These are phyloP conservation scores for Amniculicola lignicola DNA, from an alignment of 495 filamentous ascomycete species.

Conservation along the genomic window DNA sequence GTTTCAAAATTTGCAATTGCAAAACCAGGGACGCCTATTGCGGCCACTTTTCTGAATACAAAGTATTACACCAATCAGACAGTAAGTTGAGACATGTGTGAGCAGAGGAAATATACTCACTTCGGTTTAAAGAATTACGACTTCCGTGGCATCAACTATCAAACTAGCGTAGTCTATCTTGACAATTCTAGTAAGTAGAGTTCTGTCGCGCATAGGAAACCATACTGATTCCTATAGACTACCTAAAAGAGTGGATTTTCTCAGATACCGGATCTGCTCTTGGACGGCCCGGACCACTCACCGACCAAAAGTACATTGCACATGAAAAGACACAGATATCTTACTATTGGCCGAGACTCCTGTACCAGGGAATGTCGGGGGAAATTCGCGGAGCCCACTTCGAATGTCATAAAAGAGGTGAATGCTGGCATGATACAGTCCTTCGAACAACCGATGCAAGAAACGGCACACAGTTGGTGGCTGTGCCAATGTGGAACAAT, in stretches of 20 bases:
- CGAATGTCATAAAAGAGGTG: constrained; percentile 7
- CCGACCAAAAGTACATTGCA: constrained; percentile 17
- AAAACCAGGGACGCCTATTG: constrained; percentile 7
- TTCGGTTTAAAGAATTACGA: constrained; percentile 9
- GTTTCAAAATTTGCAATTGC: constrained; percentile 9
- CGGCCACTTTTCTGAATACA: constrained; percentile 9
- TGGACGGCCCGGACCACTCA: constrained; percentile 13
- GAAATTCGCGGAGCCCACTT: constrained; percentile 12
- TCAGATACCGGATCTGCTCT: constrained; percentile 6
- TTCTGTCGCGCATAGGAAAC: background rate
- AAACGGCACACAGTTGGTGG: constrained; percentile 10
- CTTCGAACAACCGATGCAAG: constrained; percentile 1
- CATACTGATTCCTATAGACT: constrained; percentile 4
- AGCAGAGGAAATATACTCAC: background rate
- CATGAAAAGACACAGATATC: constrained; percentile 6
- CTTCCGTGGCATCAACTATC: constrained; percentile 6
- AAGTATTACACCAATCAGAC: constrained; percentile 11
- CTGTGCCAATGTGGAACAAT: constrained; percentile 10
- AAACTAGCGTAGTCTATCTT: constrained; percentile 10
- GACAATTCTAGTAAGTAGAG: constrained; percentile 3
- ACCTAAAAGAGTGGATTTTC: constrained; percentile 23
- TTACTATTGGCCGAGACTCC: constrained; percentile 15
- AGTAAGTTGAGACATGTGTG: background rate
- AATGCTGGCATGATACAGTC: constrained; percentile 18
- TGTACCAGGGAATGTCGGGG: constrained; percentile 15